phyloP scores from a whole-genome alignment of 805 yeast species.

The Barnettozyma salicaria region DNA sequence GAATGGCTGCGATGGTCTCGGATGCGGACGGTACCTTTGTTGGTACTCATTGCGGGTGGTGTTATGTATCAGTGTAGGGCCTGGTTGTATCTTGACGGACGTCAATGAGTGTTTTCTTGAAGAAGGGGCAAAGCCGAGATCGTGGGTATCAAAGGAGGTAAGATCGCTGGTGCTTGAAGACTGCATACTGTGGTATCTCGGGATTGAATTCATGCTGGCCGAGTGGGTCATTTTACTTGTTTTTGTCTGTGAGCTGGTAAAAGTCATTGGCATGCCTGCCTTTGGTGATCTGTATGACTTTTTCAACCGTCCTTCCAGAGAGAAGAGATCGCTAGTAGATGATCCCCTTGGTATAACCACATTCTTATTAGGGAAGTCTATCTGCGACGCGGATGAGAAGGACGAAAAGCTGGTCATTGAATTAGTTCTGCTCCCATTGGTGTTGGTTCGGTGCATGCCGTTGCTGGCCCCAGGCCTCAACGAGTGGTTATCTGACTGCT shows the following conservation, averaged over 20 bases:
- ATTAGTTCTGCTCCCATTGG: too few relatives aligned
- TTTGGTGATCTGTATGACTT: slow-evolving; percentile 1
- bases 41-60: slow-evolving; percentile 4
- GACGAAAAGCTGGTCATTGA: slow-evolving; percentile 19
- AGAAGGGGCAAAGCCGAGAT: slow-evolving; percentile 4
- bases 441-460: too few relatives aligned
- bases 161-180: slow-evolving; percentile 5
- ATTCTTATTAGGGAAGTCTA: neutral
- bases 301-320: slow-evolving; percentile 8
- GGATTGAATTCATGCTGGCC: slow-evolving; percentile 3
- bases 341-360: slow-evolving; percentile 19
- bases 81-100: neutral
- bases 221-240: slow-evolving; percentile 1
- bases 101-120: slow-evolving; percentile 6
- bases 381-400: slow-evolving; percentile 12
- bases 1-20: slow-evolving; percentile 15
- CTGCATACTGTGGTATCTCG: slow-evolving; percentile 1
- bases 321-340: slow-evolving; percentile 22
- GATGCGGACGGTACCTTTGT: slow-evolving; percentile 6
- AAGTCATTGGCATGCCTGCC: slow-evolving; percentile 3
- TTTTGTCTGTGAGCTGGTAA: slow-evolving; percentile 11
- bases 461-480: too few relatives aligned
- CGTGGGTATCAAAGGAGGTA: slow-evolving; percentile 4
- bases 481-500: too few relatives aligned
- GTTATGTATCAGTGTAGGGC: slow-evolving; percentile 5